These are phyloP conservation scores for Verruconis gallopava DNA, from an alignment of 2,329 filamentous ascomycete genomes.

Conservation along the genomic window DNA sequence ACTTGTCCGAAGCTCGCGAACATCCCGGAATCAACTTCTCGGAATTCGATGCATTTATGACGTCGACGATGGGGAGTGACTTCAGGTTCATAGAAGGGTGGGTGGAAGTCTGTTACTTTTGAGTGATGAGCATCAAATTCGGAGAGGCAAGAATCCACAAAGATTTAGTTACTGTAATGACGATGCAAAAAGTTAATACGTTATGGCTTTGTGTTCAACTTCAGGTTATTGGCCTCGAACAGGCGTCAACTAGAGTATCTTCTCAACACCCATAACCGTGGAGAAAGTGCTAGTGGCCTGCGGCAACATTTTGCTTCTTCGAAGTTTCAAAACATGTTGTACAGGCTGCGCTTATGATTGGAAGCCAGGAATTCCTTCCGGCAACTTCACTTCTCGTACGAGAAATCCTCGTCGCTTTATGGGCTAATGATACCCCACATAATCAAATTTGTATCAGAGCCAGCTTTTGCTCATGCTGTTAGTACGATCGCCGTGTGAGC, in stretches of 20 bases:
- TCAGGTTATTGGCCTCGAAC: no score
- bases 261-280: neutral
- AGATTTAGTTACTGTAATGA: neutral
- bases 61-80: constrained; percentile 49
- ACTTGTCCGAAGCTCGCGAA: constrained; percentile 55
- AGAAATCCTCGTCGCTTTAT: no score
- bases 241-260: neutral
- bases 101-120: constrained; percentile 65
- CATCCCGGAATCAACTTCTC: constrained; percentile 66
- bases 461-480: no score
- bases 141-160: neutral
- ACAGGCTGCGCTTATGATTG: neutral
- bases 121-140: constrained; percentile 14
- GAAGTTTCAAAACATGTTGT: no score
- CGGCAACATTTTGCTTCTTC: neutral
- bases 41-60: constrained; percentile 70
- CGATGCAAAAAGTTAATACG: neutral
- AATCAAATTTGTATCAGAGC: no score
- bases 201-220: neutral
- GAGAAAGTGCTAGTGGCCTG: neutral
- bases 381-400: neutral
- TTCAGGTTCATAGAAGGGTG: constrained; percentile 72
- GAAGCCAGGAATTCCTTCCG: neutral
- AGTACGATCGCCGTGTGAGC: no score
- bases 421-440: no score